Conservation (phyloP, 2,329 filamentous ascomycete genomes). For the Atkinsonella hypoxylon region DNA sequence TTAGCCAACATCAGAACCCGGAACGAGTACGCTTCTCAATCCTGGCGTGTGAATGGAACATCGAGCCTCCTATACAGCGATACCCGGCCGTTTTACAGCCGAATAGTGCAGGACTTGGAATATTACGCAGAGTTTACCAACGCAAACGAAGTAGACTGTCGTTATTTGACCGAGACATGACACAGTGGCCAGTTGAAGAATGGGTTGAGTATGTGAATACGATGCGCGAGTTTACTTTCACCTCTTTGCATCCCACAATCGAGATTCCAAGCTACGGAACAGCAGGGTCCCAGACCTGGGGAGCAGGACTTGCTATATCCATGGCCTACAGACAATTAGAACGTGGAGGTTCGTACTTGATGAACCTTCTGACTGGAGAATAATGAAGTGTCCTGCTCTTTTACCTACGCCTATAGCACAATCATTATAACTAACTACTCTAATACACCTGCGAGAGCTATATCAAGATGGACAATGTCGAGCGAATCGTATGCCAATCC, state of each 20-base stretch:
- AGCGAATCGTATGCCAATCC: too few relatives aligned
- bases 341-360: conserved; percentile 1
- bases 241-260: background rate
- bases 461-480: too few relatives aligned
- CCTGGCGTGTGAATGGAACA: conserved; percentile 29
- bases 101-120: background rate
- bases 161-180: background rate
- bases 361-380: background rate
- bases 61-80: conserved; percentile 6
- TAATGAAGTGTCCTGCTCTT: background rate
- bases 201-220: background rate
- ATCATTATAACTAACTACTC: too few relatives aligned
- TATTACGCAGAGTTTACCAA: too few relatives aligned
- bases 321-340: background rate
- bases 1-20: conserved; percentile 21
- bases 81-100: too few relatives aligned
- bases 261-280: background rate
- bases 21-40: conserved; percentile 28
- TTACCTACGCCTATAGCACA: background rate
- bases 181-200: background rate
- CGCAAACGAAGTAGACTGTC: background rate
- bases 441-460: too few relatives aligned
- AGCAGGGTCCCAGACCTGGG: too few relatives aligned
- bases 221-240: conserved; percentile 1
- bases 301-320: background rate